Evolutionary conservation across 148 eudicot genomes (phyloP).

Genomic region (Fallopia convolvulus): DNA sequence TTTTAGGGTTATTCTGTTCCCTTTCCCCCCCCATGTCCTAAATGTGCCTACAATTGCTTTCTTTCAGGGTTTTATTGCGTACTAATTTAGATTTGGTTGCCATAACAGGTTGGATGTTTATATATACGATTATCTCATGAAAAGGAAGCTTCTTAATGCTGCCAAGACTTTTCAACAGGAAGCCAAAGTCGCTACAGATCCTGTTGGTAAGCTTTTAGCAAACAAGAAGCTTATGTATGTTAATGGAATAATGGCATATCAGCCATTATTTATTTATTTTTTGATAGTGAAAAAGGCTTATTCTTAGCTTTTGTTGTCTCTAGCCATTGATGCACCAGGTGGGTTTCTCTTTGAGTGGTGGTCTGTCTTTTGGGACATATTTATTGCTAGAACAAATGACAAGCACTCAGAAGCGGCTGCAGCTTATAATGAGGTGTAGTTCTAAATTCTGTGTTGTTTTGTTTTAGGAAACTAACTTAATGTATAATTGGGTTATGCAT

Average conservation of each 20-base stretch:
- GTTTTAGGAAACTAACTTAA: background rate
- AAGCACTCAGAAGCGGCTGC: slow-evolving; percentile 37
- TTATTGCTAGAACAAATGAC: slow-evolving; percentile 36
- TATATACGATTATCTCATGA: slow-evolving; percentile 43
- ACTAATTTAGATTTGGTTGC: background rate
- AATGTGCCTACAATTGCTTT: background rate
- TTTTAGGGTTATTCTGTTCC: background rate
- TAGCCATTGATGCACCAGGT: slow-evolving; percentile 46
- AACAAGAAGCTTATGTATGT: background rate
- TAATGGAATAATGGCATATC: background rate
- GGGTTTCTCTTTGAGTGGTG: slow-evolving; percentile 50
- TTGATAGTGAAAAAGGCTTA: background rate
- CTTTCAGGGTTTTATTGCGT: slow-evolving; percentile 6
- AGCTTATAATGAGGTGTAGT: slow-evolving; percentile 37
- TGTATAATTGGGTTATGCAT: background rate
- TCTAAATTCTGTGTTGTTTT: background rate
- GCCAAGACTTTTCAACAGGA: slow-evolving; percentile 47
- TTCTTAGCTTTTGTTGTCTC: background rate
- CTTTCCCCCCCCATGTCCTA: background rate
- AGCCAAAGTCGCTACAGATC: slow-evolving; percentile 41
- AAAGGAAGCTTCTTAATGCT: slow-evolving; percentile 43
- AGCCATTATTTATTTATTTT: background rate
- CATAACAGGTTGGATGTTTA: slow-evolving; percentile 43
- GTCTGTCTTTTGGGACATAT: slow-evolving; percentile 51
- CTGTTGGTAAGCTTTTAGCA: slow-evolving; percentile 31